phyloP scores from a whole-genome alignment of 331 rosid species.

The Saraca asoca region DNA sequence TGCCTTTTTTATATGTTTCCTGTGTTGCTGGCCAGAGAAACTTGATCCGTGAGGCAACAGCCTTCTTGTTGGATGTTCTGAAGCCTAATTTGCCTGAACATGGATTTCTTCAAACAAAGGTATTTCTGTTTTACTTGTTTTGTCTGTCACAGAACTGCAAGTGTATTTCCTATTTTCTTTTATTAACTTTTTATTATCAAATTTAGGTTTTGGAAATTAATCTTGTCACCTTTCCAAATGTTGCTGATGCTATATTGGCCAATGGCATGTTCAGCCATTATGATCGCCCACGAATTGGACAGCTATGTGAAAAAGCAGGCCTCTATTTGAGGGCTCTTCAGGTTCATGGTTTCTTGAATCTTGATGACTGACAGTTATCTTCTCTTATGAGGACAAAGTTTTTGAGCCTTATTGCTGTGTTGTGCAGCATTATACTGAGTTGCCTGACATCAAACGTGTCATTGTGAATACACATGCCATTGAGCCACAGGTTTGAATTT shows the following conservation, averaged over 20 bases:
- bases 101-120: conserved; percentile 90
- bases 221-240: conserved; percentile 96
- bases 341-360: conserved; percentile 47
- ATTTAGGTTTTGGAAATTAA: conserved; percentile 90
- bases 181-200: conserved; percentile 24
- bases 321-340: conserved; percentile 92
- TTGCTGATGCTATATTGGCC: conserved; percentile 96
- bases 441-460: conserved; percentile 73
- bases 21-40: conserved; percentile 62
- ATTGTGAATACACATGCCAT: conserved; percentile 97
- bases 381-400: conserved; percentile 16
- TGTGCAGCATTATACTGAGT: conserved; percentile 64
- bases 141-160: conserved; percentile 4
- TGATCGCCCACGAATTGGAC: conserved; percentile 92
- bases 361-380: background rate
- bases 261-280: conserved; percentile 98
- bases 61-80: conserved; percentile 89
- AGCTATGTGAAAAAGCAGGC: conserved; percentile 93
- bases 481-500: conserved; percentile 79
- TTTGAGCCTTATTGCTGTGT: conserved; percentile 14
- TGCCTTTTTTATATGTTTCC: conserved; percentile 26
- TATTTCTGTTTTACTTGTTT: conserved; percentile 22
- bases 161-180: background rate
- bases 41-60: conserved; percentile 97
- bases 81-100: conserved; percentile 94